Percentiles rank a stretch among this genome's conserved stretches.
These are phyloP conservation scores for Chalaropsis ovoidea DNA, from an alignment of 2,329 filamentous ascomycete genomes.

Conservation along the genomic window DNA sequence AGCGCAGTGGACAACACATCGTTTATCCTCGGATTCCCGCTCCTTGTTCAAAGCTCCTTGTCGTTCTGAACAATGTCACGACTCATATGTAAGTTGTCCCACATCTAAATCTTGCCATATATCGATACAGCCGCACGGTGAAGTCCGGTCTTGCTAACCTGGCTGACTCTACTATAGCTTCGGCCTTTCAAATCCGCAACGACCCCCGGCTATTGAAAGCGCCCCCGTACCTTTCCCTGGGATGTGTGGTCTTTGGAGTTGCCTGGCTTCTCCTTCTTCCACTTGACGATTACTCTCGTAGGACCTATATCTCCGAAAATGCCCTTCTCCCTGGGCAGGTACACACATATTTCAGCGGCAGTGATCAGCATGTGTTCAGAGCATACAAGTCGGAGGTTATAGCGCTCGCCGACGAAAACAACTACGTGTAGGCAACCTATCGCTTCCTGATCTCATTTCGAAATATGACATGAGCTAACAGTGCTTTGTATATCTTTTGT, in stretches of 20 bases:
- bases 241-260: constrained; percentile 76
- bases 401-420: constrained; percentile 44
- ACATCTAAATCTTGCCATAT: background rate
- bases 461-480: background rate
- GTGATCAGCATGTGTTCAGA: constrained; percentile 87
- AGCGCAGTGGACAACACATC: background rate
- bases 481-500: background rate
- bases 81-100: constrained; percentile 22
- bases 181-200: constrained; percentile 60
- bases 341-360: constrained; percentile 93
- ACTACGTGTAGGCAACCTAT: constrained; percentile 40
- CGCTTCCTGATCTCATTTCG: background rate
- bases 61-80: constrained; percentile 23
- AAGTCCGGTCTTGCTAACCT: background rate
- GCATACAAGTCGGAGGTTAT: constrained; percentile 81
- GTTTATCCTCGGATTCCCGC: constrained; percentile 16
- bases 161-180: constrained; percentile 34
- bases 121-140: background rate
- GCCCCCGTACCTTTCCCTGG: constrained; percentile 75
- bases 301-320: constrained; percentile 96
- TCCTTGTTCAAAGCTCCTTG: constrained; percentile 24
- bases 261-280: constrained; percentile 85
- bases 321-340: constrained; percentile 91
- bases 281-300: constrained; percentile 78
- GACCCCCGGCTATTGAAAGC: constrained; percentile 74